Conservation (phyloP, 768 basidiomycete species). For the Suillus cothurnatus region DNA sequence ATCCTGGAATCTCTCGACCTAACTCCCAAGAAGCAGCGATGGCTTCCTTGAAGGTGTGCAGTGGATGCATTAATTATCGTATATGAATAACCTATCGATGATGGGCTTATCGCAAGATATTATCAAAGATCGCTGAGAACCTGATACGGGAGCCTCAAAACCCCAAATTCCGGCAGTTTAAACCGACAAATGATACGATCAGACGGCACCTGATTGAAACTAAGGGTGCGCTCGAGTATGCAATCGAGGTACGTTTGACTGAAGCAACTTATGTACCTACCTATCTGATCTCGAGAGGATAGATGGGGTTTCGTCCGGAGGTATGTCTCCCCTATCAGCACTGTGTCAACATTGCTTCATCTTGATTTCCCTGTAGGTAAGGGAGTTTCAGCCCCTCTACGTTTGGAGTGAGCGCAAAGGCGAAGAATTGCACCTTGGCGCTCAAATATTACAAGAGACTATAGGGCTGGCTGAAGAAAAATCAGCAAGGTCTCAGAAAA, state of each 20-base stretch:
- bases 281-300: constrained; percentile 17
- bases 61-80: constrained; percentile 13
- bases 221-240: constrained; percentile 77
- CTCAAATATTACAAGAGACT: constrained; percentile 64
- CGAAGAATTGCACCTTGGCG: constrained; percentile 62
- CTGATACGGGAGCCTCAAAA: constrained; percentile 73
- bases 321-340: constrained; percentile 38
- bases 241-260: constrained; percentile 61
- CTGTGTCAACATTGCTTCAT: neutral
- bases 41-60: constrained; percentile 61
- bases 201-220: constrained; percentile 68
- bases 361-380: constrained; percentile 46
- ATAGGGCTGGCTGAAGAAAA: constrained; percentile 52
- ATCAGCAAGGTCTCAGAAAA: constrained; percentile 49
- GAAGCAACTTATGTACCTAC: constrained; percentile 8
- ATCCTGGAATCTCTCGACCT: constrained; percentile 75
- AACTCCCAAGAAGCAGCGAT: constrained; percentile 64
- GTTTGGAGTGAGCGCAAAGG: constrained; percentile 55
- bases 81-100: neutral
- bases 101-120: constrained; percentile 45
- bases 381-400: constrained; percentile 75
- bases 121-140: constrained; percentile 72
- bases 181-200: constrained; percentile 71
- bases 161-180: constrained; percentile 72
- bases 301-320: constrained; percentile 78